Evolutionary conservation across 2,329 filamentous ascomycete genomes (phyloP).

Genomic region (Alternaria burnsii): DNA sequence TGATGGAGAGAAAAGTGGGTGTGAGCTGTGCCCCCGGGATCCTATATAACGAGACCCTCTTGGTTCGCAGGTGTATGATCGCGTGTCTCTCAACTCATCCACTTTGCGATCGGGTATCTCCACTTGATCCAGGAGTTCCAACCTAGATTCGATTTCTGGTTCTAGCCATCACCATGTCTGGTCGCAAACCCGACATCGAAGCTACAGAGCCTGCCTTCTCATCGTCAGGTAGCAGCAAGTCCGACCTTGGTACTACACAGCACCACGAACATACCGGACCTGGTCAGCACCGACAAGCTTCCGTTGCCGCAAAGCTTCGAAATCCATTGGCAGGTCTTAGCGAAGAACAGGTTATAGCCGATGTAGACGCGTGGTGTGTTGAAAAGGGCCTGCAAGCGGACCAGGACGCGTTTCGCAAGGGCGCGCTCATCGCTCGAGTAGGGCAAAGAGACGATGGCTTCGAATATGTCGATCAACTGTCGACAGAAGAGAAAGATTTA

Average conservation of each 20-base stretch:
- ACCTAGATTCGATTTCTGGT: background rate
- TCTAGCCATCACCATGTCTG: slow-evolving; percentile 28
- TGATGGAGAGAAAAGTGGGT: slow-evolving; percentile 18
- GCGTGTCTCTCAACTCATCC: slow-evolving; percentile 10
- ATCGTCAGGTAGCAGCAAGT: slow-evolving; percentile 36
- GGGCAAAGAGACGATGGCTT: slow-evolving; percentile 59
- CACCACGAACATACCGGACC: slow-evolving; percentile 32
- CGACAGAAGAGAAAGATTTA: slow-evolving; percentile 65
- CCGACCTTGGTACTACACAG: slow-evolving; percentile 26
- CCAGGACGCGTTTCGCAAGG: slow-evolving; percentile 60
- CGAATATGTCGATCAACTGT: slow-evolving; percentile 58
- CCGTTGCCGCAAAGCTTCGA: slow-evolving; percentile 51
- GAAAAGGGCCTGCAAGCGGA: slow-evolving; percentile 60
- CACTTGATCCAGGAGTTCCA: slow-evolving; percentile 1
- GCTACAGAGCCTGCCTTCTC: slow-evolving; percentile 34
- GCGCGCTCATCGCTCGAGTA: slow-evolving; percentile 58
- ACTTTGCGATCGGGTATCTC: slow-evolving; percentile 10
- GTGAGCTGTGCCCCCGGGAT: slow-evolving; percentile 8
- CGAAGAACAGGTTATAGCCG: slow-evolving; percentile 60
- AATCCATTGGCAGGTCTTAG: slow-evolving; percentile 66
- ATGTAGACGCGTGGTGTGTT: slow-evolving; percentile 64
- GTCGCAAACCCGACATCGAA: slow-evolving; percentile 38
- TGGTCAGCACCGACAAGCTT: slow-evolving; percentile 26
- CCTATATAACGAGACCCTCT: slow-evolving; percentile 23
- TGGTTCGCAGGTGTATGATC: slow-evolving; percentile 4